Conservation (phyloP, 139 green algal genomes). For the Cymbomonas tetramitiformis region DNA sequence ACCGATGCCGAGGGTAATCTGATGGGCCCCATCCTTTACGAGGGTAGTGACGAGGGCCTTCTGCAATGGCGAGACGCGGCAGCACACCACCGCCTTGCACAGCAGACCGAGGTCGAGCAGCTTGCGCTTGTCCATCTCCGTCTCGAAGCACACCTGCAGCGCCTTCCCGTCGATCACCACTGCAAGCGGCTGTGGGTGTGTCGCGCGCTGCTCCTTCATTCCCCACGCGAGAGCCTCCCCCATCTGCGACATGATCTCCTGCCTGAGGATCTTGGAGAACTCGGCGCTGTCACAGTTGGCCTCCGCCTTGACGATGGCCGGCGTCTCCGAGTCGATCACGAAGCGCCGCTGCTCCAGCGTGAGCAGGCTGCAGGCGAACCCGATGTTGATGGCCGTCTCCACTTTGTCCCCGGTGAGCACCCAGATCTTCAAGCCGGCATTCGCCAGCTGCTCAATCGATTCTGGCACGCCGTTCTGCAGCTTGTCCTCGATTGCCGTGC, state of each 20-base stretch:
- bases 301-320: constrained; percentile 10
- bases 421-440: constrained; percentile 77
- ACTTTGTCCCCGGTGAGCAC: constrained; percentile 84
- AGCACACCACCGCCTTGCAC: constrained; percentile 61
- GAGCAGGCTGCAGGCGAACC: constrained; percentile 32
- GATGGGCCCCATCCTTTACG: constrained; percentile 42
- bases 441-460: constrained; percentile 67
- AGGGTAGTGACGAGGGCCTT: constrained; percentile 42
- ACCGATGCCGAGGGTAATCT: constrained; percentile 82
- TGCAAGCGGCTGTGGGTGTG: too few species aligned
- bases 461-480: constrained; percentile 82
- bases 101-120: constrained; percentile 39
- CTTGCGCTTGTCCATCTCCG: neutral
- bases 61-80: constrained; percentile 39
- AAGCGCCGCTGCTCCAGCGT: constrained; percentile 27
- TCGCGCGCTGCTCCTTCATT: constrained; percentile 1
- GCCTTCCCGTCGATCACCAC: constrained; percentile 34
- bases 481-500: constrained; percentile 97
- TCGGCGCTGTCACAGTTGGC: constrained; percentile 14
- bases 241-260: constrained; percentile 10
- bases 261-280: neutral
- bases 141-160: constrained; percentile 21
- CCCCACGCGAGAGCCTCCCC: constrained; percentile 6
- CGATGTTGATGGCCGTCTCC: constrained; percentile 84
- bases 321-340: constrained; percentile 26